Evolutionary conservation across 164 flowering plant genomes (phyloP).

Genomic region (Chimonanthus praecox): DNA sequence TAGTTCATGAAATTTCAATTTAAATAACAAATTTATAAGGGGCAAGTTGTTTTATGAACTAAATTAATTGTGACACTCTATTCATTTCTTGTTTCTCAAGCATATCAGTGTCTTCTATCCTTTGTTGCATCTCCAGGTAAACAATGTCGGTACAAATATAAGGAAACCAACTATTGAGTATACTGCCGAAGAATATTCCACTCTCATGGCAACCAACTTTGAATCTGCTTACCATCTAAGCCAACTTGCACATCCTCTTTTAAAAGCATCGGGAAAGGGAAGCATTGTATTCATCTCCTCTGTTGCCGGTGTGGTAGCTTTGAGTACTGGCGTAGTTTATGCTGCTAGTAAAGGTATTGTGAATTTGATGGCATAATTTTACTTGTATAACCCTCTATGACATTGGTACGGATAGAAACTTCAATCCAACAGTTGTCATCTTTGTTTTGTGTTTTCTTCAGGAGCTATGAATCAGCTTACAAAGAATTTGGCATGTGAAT

Average conservation of each 20-base stretch:
- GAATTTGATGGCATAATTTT: not conserved
- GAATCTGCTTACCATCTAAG: conserved; percentile 43
- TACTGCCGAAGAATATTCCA: conserved; percentile 37
- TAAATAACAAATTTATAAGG: too few species aligned
- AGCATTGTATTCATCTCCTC: conserved; percentile 49
- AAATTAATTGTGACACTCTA: not conserved
- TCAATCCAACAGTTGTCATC: not conserved
- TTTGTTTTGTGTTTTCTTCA: conserved; percentile 14
- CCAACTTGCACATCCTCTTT: conserved; percentile 54
- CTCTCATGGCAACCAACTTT: conserved; percentile 36
- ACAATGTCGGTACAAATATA: conserved; percentile 42
- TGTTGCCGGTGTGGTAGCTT: conserved; percentile 27
- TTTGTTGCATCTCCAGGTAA: conserved; percentile 24
- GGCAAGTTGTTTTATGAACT: not conserved
- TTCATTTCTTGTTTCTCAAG: not conserved
- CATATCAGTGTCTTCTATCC: not conserved
- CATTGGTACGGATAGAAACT: not conserved
- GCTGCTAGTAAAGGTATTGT: conserved; percentile 42
- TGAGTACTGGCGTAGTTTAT: conserved; percentile 22
- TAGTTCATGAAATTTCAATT: not conserved
- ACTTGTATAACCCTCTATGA: not conserved
- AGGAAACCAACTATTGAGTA: conserved; percentile 29
- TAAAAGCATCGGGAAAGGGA: conserved; percentile 43
- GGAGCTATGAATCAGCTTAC: conserved; percentile 76
- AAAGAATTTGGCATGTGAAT: conserved; percentile 74